Percentiles rank a stretch among this genome's conserved stretches.
These are phyloP conservation scores for Polytrichum formosum DNA, from an alignment of 225 moss, liverwort and hornwort genomes.

Conservation along the genomic window DNA sequence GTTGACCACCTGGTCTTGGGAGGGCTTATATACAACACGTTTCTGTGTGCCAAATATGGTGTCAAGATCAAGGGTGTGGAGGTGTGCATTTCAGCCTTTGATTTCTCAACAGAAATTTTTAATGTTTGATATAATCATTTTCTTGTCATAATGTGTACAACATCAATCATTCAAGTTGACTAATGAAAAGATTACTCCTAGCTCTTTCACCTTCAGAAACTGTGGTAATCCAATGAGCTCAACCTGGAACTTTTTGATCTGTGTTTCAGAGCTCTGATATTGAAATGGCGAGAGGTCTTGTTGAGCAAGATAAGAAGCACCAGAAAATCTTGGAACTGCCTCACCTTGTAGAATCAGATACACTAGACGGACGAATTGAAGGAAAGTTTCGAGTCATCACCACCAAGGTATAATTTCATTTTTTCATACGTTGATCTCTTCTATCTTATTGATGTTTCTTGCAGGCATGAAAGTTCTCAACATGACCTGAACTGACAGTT, in stretches of 20 bases:
- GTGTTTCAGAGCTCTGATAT: conserved; percentile 67
- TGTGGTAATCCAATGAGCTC: too few species aligned
- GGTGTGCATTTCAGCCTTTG: conserved; percentile 25
- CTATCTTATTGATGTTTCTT: too few species aligned
- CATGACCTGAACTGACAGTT: too few species aligned
- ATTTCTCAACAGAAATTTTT: too few species aligned
- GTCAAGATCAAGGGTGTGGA: conserved; percentile 66
- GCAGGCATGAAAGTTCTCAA: too few species aligned
- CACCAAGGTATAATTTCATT: conserved; percentile 48
- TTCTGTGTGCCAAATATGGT: conserved; percentile 53
- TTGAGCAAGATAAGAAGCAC: conserved; percentile 72
- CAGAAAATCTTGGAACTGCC: conserved; percentile 73
- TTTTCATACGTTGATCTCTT: too few species aligned
- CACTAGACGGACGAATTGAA: conserved; percentile 67
- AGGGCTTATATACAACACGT: conserved; percentile 63
- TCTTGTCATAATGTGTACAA: too few species aligned
- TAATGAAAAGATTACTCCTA: too few species aligned
- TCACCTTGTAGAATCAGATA: conserved; percentile 66
- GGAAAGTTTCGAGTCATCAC: conserved; percentile 66
- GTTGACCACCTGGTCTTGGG: conserved; percentile 55
- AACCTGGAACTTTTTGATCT: neutral
- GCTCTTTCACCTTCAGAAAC: too few species aligned
- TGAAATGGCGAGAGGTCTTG: conserved; percentile 73
- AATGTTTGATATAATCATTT: too few species aligned
- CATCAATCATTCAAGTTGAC: too few species aligned